Conservation (phyloP, 2,329 filamentous ascomycete species). For the Fusarium napiforme region DNA sequence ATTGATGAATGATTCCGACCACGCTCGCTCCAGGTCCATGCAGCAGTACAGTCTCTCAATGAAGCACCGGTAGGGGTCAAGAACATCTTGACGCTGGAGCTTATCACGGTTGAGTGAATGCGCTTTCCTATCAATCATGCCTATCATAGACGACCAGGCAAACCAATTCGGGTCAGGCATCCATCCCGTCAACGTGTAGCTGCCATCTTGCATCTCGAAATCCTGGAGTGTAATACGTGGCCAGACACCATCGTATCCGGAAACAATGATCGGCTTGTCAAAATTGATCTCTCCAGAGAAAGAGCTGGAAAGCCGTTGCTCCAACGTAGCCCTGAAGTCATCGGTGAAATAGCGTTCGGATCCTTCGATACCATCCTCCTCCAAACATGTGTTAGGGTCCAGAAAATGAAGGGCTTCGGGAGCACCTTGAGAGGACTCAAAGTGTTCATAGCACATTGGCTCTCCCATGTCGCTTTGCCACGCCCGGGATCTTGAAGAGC, state of each 20-base stretch:
- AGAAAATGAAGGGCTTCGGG: conserved; percentile 51
- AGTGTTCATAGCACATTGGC: conserved; percentile 32
- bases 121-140: conserved; percentile 46
- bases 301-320: conserved; percentile 4
- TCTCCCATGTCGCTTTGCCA: conserved; percentile 20
- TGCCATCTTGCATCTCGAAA: conserved; percentile 52
- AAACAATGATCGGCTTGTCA: conserved; percentile 39
- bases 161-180: conserved; percentile 55
- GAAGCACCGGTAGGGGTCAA: conserved; percentile 38
- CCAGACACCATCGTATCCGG: conserved; percentile 47
- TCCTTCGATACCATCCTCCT: conserved; percentile 41
- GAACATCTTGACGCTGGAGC: conserved; percentile 6
- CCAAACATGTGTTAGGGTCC: conserved; percentile 55
- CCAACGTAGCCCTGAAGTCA: conserved; percentile 1
- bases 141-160: conserved; percentile 45
- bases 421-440: conserved; percentile 24
- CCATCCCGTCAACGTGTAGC: conserved; percentile 57
- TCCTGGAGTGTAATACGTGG: conserved; percentile 46
- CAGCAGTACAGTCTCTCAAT: conserved; percentile 52
- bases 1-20: conserved; percentile 42
- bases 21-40: conserved; percentile 59
- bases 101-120: conserved; percentile 20
- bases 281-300: conserved; percentile 25
- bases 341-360: conserved; percentile 13
- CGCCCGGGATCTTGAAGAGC: conserved; percentile 11